A percentile compares a stretch with the other conserved stretches of the same genome.
Evolutionary conservation across 345 rosid genomes (phyloP).

Genomic region (Microcos paniculata): DNA sequence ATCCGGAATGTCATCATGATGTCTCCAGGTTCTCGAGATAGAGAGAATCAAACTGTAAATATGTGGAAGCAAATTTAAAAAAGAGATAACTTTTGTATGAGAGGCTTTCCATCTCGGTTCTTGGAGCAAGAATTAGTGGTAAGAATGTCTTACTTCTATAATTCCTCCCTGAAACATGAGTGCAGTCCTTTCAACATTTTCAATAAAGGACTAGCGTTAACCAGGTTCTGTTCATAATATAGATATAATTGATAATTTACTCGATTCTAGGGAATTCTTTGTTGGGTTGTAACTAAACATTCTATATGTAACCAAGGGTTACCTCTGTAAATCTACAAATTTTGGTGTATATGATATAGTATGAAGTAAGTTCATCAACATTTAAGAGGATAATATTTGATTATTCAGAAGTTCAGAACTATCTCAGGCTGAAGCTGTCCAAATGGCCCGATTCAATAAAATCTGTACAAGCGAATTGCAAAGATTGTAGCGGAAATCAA

Average conservation of each 20-base stretch:
- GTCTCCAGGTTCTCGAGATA: not conserved
- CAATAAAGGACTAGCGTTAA: not conserved
- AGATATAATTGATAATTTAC: not conserved
- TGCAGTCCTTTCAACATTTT: not conserved
- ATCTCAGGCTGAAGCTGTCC: too few relatives aligned
- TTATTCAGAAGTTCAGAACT: too few relatives aligned
- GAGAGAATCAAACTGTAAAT: constrained; percentile 10
- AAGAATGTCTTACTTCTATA: not conserved
- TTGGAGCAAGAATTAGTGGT: not conserved
- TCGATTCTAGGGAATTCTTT: constrained; percentile 18
- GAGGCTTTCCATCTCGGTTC: not conserved
- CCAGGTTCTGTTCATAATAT: not conserved
- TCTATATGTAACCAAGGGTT: constrained; percentile 1
- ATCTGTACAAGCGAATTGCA: too few relatives aligned
- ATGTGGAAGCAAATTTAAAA: not conserved
- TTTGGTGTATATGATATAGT: constrained; percentile 24
- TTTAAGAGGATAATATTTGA: not conserved
- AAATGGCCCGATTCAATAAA: too few relatives aligned
- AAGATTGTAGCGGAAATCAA: not conserved
- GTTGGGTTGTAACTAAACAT: constrained; percentile 14
- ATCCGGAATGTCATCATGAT: not conserved
- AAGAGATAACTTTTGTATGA: not conserved
- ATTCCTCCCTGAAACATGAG: not conserved
- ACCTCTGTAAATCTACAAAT: constrained; percentile 23
- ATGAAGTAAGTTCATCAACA: not conserved